These are phyloP conservation scores for Blepharisma stoltei DNA, from an alignment of 73 alveolate species.

Conservation along the genomic window DNA sequence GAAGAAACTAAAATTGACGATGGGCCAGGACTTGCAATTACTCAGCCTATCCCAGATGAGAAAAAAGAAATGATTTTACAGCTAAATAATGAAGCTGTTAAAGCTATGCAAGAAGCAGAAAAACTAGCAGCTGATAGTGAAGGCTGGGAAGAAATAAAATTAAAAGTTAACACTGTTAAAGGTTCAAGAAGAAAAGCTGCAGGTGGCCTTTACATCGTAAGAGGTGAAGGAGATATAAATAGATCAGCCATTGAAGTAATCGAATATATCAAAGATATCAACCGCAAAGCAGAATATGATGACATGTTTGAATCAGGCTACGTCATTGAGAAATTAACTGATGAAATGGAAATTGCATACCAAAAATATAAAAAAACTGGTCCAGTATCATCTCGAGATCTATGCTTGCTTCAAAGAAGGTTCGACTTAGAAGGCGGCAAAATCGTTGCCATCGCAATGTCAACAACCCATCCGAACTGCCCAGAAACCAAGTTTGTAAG, in stretches of 20 bases:
- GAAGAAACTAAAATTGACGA: not conserved
- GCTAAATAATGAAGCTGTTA: not conserved
- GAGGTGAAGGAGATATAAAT: constrained; percentile 43
- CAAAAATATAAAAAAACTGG: constrained; percentile 35
- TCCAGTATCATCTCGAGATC: constrained; percentile 52
- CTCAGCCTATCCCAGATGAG: constrained; percentile 1
- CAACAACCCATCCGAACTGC: not conserved
- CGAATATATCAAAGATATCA: constrained; percentile 31
- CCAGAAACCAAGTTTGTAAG: constrained; percentile 30
- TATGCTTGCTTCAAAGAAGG: constrained; percentile 35
- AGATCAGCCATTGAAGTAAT: constrained; percentile 28
- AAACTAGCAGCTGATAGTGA: not conserved
- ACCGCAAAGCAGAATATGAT: constrained; percentile 43
- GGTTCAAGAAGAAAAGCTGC: constrained; percentile 32
- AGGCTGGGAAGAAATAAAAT: constrained; percentile 19
- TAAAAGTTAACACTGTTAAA: not conserved
- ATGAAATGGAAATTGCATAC: constrained; percentile 35
- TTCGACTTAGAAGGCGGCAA: not conserved
- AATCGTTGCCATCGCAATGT: not conserved
- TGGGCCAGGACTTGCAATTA: no score
- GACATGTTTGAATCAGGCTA: constrained; percentile 48
- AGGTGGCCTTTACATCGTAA: constrained; percentile 34
- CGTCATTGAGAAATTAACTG: constrained; percentile 22
- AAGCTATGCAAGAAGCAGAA: constrained; percentile 6
- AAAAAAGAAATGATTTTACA: not conserved